Evolutionary conservation across 371 early-diverging fungal species (phyloP).

Genomic region (Saksenaea vasiformis): DNA sequence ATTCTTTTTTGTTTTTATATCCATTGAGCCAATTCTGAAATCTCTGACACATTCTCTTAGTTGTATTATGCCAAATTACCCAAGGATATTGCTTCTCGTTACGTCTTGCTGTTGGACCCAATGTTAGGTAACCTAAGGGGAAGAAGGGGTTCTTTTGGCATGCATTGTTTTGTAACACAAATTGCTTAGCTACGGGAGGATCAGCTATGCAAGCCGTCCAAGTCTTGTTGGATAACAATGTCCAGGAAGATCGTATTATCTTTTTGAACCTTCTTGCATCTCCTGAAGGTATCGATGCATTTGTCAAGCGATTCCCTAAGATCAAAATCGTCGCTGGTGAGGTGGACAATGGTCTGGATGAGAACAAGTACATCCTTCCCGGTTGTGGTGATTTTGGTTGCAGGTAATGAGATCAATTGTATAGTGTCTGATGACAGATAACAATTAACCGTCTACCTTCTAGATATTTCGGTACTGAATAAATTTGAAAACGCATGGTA

Average conservation of each 20-base stretch:
- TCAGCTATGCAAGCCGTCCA: conserved; percentile 91
- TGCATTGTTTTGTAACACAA: conserved; percentile 1
- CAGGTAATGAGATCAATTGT: conserved; percentile 29
- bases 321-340: conserved; percentile 86
- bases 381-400: conserved; percentile 95
- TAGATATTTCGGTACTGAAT: conserved; percentile 29
- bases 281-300: conserved; percentile 82
- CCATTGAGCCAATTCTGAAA: background rate
- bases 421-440: background rate
- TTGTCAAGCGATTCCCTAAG: conserved; percentile 73
- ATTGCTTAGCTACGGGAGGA: conserved; percentile 83
- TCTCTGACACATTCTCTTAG: conserved; percentile 26
- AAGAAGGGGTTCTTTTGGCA: background rate
- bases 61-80: conserved; percentile 93
- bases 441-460: background rate
- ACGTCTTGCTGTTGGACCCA: conserved; percentile 88
- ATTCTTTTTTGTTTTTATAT: no score
- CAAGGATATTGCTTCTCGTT: conserved; percentile 81
- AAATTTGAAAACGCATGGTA: background rate
- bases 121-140: conserved; percentile 74
- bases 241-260: conserved; percentile 84
- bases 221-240: conserved; percentile 82
- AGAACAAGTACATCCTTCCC: conserved; percentile 86
- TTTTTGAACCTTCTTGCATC: conserved; percentile 82
- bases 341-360: conserved; percentile 84